phyloP scores from a whole-genome alignment of 2,329 filamentous ascomycete genomes.

The Elsinoe arachidis region DNA sequence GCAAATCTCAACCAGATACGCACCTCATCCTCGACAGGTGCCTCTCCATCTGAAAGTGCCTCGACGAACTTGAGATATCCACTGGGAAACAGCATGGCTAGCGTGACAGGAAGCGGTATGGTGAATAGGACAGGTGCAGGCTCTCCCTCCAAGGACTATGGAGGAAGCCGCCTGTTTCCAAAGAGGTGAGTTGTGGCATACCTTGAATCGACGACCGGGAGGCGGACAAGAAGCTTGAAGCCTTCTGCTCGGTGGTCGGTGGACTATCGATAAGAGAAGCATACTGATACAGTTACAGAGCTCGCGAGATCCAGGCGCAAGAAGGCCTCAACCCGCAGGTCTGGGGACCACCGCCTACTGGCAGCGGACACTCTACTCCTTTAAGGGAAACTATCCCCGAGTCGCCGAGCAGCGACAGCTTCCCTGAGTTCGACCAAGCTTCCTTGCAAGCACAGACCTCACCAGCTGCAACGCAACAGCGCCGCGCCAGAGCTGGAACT shows the following conservation, averaged over 20 bases:
- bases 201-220: neutral
- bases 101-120: slow-evolving; percentile 42
- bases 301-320: slow-evolving; percentile 93
- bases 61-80: slow-evolving; percentile 59
- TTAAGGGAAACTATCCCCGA: slow-evolving; percentile 96
- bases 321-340: slow-evolving; percentile 68
- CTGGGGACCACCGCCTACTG: slow-evolving; percentile 92
- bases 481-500: slow-evolving; percentile 83
- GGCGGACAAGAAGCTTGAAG: neutral
- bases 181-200: slow-evolving; percentile 63
- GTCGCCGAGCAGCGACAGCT: slow-evolving; percentile 84
- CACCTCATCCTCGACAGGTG: slow-evolving; percentile 71
- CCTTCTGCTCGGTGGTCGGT: neutral
- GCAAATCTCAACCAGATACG: slow-evolving; percentile 57
- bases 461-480: slow-evolving; percentile 48
- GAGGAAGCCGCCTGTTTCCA: slow-evolving; percentile 68
- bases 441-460: slow-evolving; percentile 45
- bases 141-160: slow-evolving; percentile 88
- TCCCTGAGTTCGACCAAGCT: slow-evolving; percentile 76
- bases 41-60: slow-evolving; percentile 68
- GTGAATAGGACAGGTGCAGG: slow-evolving; percentile 72
- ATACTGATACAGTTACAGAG: slow-evolving; percentile 43
- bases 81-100: slow-evolving; percentile 56
- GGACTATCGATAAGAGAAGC: too few species aligned
- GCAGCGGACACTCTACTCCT: slow-evolving; percentile 91